These are phyloP conservation scores for Nemania sp. DNA, from an alignment of 2,329 filamentous ascomycete species.

Conservation along the genomic window DNA sequence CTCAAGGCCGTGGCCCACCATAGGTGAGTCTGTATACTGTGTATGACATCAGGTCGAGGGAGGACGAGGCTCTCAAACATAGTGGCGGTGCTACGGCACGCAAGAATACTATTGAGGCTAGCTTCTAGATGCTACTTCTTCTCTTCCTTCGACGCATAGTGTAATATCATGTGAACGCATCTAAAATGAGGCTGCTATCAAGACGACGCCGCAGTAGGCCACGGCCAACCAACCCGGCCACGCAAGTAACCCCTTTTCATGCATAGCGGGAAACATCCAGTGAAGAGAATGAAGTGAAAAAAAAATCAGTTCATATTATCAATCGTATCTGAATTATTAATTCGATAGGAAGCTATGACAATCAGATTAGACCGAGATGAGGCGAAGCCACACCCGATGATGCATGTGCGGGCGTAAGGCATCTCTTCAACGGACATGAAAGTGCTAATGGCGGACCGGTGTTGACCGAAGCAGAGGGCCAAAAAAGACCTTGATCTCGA, in stretches of 20 bases:
- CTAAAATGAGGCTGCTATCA: neutral
- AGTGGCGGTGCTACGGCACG: neutral
- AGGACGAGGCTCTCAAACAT: neutral
- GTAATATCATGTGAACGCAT: neutral
- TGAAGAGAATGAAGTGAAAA: neutral
- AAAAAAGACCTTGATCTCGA: neutral
- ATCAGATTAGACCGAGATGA: constrained; percentile 1
- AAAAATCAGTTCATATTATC: neutral
- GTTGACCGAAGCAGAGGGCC: neutral
- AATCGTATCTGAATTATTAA: too few relatives aligned
- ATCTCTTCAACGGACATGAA: neutral
- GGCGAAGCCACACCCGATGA: neutral
- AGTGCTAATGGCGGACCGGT: neutral
- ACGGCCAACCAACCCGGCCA: neutral
- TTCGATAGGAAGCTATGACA: neutral
- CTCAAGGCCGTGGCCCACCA: neutral
- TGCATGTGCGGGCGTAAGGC: neutral
- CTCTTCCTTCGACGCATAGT: neutral
- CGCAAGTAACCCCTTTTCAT: neutral
- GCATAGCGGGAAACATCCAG: neutral
- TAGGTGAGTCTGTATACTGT: neutral
- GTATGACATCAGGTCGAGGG: neutral
- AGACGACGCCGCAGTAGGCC: neutral
- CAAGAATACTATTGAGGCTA: neutral
- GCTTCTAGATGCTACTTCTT: neutral